Evolutionary conservation across 2,329 filamentous ascomycete species (phyloP), one percentile per base, ranked within the genome.

Genomic region (Penicillium sp.): DNA sequence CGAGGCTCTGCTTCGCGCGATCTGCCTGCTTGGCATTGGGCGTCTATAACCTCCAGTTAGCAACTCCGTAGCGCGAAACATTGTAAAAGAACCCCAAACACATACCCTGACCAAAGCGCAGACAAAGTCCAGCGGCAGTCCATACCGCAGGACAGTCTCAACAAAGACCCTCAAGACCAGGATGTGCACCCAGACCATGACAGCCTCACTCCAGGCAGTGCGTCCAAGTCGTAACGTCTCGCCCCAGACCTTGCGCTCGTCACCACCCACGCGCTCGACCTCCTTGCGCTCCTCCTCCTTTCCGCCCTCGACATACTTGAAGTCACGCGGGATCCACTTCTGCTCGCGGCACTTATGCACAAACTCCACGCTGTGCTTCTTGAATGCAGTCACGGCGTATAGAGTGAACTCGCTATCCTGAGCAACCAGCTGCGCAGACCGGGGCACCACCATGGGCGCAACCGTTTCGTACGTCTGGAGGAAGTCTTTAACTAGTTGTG

Each of bases 71-170:
- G 34, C 39, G 29, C 10, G 24, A 27, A 2, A 39, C 10, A 21
- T 29, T 36, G 43, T 11, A 39, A 27, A 22, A n/a, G 4, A 40
- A 11, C 2, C 16, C 21, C 10, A 32, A 16, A 54, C 8, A 70
- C 85, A 64, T 83, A 96, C 92, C 87, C 91, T 88, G 58, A 97
- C 80, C 62, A 97, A 77, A 14, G 87, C 91, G 64, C 88, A 90
- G 46, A 96, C 87, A 74, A 93, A 99, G 65, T 95, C 90, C 60
- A 97, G 77, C 45, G 94, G 94, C 66, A 99, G 75, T 27, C 94
- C 94, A 70, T 99, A 99, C 62, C 94, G 86, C 69, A 99, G 79
- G n/a, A 99, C 94, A 5, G 92, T 96, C 81, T 99, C 94, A 18
- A 99, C 94, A 75, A 97, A 99, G 18, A 97, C 92, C 50, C 94